Evolutionary conservation across 768 basidiomycete species (phyloP), one percentile per base, ranked within the genome.

Genomic region (Mycena filopes): DNA sequence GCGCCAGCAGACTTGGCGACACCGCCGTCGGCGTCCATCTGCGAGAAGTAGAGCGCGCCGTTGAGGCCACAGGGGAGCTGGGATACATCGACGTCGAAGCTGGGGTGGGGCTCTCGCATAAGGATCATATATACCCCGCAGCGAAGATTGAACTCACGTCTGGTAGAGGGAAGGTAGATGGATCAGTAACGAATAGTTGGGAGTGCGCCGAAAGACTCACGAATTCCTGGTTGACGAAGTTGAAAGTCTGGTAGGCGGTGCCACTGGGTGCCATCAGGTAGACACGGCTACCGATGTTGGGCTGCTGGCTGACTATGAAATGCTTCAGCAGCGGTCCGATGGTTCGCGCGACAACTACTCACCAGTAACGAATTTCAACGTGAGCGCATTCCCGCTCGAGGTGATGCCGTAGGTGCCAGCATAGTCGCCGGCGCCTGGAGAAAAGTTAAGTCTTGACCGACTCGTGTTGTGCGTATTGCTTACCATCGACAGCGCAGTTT

Each of bases 21-120:
- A 41, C 86, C 87, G 76, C 87, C 87, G 67, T 87, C 86, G 12
- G 81, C 80, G 69, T 84, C 86, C 87, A 87, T 88, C 75, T 84
- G 81, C 57, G 79, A 76, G 76, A 88, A 86, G 80, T 88, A 88
- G 58, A 88, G 76, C 13, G 86, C 86, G 68, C 84, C 87, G 73
- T 88, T 88, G 70, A 88, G 80, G 62, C 86, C 86, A 70, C 86
- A 87, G 12, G 82, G 82, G 53, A 87, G 81, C 65, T 59, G 77
- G 67, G 85, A 84, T 63, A 87, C 80, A 73, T 87, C 86, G 74
- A 87, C 84, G 76, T 86, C 85, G 77, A 87, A 86, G 31, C 84
- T 80, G 40, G n/a, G n/a, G n/a, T n/a, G n/a, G n/a, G n/a, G n/a
- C n/a, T n/a, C n/a, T n/a, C n/a, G n/a, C n/a, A n/a, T n/a, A n/a